Conservation (phyloP, 2,329 filamentous ascomycete species). For the Alternaria arbusti region DNA sequence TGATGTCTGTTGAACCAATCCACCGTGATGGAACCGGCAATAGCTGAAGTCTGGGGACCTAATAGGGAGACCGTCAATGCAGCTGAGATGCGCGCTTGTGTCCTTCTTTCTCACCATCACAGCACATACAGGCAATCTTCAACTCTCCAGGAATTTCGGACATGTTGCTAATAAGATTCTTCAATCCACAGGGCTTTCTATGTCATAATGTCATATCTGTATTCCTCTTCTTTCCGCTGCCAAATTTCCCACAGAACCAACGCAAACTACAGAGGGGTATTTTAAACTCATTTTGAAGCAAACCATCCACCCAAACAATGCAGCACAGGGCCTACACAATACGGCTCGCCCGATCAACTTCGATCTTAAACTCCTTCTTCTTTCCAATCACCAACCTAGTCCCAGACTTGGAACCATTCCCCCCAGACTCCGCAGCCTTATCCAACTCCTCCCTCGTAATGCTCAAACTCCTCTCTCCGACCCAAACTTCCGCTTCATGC, state of each 20-base stretch:
- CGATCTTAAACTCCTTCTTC: conserved; percentile 39
- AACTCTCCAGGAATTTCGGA: not conserved
- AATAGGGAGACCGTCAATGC: not conserved
- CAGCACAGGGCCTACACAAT: not conserved
- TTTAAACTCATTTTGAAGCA: not conserved
- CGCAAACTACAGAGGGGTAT: conserved; percentile 9
- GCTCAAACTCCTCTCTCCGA: conserved; percentile 23
- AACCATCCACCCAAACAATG: not conserved
- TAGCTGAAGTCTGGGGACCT: not conserved
- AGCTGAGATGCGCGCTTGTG: not conserved
- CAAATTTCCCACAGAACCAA: not conserved
- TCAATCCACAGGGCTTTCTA: not conserved
- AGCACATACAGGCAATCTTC: not conserved
- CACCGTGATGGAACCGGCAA: not conserved
- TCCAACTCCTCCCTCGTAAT: conserved; percentile 23
- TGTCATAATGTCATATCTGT: not conserved
- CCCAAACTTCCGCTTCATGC: conserved; percentile 32
- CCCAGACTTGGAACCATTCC: conserved; percentile 10
- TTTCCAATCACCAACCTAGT: conserved; percentile 38
- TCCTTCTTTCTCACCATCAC: not conserved
- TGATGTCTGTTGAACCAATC: not conserved
- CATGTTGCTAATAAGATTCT: not conserved
- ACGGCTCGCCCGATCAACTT: conserved; percentile 31
- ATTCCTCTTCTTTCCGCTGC: too few relatives aligned
- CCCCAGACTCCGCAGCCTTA: not conserved